Evolutionary conservation across 768 basidiomycete genomes (phyloP).

Genomic region (Cubamyces sp.): DNA sequence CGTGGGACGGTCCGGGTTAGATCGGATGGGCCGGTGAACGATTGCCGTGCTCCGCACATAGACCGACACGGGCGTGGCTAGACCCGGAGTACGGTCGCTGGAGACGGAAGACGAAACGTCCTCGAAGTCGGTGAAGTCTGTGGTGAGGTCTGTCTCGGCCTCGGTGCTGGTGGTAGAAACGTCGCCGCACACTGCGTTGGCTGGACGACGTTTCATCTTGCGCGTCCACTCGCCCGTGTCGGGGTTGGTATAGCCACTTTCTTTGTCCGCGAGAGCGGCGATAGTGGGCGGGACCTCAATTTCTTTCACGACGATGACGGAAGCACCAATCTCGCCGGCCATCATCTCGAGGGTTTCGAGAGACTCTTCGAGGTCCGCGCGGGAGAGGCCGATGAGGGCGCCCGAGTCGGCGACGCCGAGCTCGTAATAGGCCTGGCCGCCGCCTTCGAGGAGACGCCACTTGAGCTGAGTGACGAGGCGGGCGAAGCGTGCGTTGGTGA

Average conservation of each 20-base stretch:
- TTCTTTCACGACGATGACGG: slow-evolving; percentile 89
- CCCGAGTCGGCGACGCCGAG: slow-evolving; percentile 82
- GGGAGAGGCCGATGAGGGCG: slow-evolving; percentile 77
- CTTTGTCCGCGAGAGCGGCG: slow-evolving; percentile 38
- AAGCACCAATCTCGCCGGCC: slow-evolving; percentile 93
- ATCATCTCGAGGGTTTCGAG: slow-evolving; percentile 90
- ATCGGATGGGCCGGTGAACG: slow-evolving; percentile 28
- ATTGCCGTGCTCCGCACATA: slow-evolving; percentile 11
- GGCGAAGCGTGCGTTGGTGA: slow-evolving; percentile 74
- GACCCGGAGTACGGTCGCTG: slow-evolving; percentile 16
- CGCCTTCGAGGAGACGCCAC: slow-evolving; percentile 75
- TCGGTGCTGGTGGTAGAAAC: slow-evolving; percentile 40
- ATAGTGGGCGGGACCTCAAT: slow-evolving; percentile 72
- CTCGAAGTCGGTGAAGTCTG: slow-evolving; percentile 45
- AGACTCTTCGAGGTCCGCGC: slow-evolving; percentile 75
- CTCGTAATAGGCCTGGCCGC: slow-evolving; percentile 61
- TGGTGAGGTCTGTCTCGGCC: slow-evolving; percentile 42
- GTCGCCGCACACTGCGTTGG: not conserved
- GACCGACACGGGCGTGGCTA: not conserved
- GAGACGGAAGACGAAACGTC: slow-evolving; percentile 30
- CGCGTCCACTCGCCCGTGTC: slow-evolving; percentile 41
- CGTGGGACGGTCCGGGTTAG: slow-evolving; percentile 33
- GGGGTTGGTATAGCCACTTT: slow-evolving; percentile 39
- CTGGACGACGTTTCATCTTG: slow-evolving; percentile 32
- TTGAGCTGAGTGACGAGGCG: slow-evolving; percentile 94